Evolutionary conservation across 305 asterid genomes (phyloP).

Genomic region (Withania somnifera): DNA sequence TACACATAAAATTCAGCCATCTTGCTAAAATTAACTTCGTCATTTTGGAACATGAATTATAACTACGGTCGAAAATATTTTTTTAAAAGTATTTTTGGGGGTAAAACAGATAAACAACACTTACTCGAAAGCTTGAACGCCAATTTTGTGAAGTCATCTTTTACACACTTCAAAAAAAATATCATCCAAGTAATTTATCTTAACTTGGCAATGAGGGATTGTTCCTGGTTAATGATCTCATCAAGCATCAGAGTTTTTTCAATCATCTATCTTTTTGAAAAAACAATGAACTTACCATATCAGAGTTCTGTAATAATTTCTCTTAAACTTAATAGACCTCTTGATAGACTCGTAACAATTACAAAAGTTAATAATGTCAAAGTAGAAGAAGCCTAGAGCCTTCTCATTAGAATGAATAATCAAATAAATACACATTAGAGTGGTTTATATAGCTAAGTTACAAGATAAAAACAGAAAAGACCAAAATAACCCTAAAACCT

Average conservation of each 20-base stretch:
- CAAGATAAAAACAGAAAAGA: too few species aligned
- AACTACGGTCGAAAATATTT: neutral
- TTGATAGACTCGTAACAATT: neutral
- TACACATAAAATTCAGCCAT: neutral
- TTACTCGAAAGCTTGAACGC: neutral
- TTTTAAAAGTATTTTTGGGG: neutral
- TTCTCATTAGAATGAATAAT: too few species aligned
- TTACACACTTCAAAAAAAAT: neutral
- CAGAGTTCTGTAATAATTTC: neutral
- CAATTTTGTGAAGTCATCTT: neutral
- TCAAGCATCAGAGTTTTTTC: too few species aligned
- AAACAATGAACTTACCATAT: neutral
- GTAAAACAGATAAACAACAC: neutral
- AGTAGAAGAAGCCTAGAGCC: too few species aligned
- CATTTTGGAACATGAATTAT: neutral
- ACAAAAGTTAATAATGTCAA: too few species aligned
- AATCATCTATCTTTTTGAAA: too few species aligned
- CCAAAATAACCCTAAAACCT: too few species aligned
- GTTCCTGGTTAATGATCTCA: neutral
- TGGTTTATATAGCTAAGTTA: too few species aligned
- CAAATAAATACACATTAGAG: too few species aligned
- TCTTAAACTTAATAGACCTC: neutral
- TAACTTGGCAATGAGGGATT: neutral
- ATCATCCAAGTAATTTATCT: neutral
- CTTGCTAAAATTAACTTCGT: neutral